Evolutionary conservation across 371 early-diverging fungal genomes (phyloP), one percentile per base, ranked within the genome.

Genomic region (Mortierella sp.): DNA sequence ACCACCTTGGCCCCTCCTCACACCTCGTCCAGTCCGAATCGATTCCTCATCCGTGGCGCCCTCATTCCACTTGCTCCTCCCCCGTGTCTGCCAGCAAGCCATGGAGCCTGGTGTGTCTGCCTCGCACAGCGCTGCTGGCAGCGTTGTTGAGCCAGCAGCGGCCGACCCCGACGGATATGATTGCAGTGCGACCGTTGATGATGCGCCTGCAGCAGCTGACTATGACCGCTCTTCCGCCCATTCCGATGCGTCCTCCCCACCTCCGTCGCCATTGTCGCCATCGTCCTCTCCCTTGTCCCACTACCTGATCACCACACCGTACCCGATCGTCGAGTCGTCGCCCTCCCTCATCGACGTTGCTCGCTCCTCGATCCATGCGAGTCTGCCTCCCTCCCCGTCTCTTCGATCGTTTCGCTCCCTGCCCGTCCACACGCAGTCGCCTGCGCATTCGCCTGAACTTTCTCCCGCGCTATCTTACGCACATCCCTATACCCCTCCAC

Each of bases 251-350:
- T 12, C 49, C 18, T 50, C 51, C 6, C 16, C 49, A 8, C 6
- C 49, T 8, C n/a, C 49, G 10, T 48, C 49, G 6, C 6, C 49
- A 23, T 48, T 26, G 49, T 48, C 49, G 5, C 19, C 45, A n/a
- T 23, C 48, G 3, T 62, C 54, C 30, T 23, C 41, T 38, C 41
- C 46, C 21, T 61, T 57, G 53, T 72, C 72, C n/a, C 53, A 61
- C 46, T 34, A 34, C 10, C 10, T 34, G 34, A 10, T 56, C 10
- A 6, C 55, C 57, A 41, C 54, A 3, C 72, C 72, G 16, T 72
- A 72, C 34, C 72, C 72, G 5, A 23, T 72, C 39, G 72, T 71
- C 46, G 47, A 61, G 23, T 64, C 71, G 21, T 55, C 56, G n/a
- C 71, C 71, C 2, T 60, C 71, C 1, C 71, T 64, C 27, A 59